Evolutionary conservation across 202 grass and related monocot genomes (phyloP).

Genomic region (Eragrostis tef): DNA sequence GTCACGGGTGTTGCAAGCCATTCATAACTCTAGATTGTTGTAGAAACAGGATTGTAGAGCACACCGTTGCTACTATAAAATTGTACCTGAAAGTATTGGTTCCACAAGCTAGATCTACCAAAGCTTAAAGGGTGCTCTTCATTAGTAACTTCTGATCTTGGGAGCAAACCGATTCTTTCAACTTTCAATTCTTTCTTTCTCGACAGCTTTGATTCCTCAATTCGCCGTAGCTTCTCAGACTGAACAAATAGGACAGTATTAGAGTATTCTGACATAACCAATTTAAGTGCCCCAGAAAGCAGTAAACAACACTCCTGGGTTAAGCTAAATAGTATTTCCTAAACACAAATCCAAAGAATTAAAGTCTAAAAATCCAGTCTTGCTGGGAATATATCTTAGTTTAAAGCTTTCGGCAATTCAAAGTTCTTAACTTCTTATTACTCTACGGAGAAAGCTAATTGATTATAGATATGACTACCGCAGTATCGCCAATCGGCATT

Average conservation of each 20-base stretch:
- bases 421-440: background rate
- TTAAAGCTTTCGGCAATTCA: constrained; percentile 1
- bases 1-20: constrained; percentile 26
- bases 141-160: constrained; percentile 66
- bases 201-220: constrained; percentile 54
- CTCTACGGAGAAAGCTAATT: background rate
- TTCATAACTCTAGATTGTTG: constrained; percentile 26
- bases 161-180: constrained; percentile 61
- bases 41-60: constrained; percentile 4
- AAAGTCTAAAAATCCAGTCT: background rate
- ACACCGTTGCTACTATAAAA: constrained; percentile 18
- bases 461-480: background rate
- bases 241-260: constrained; percentile 35
- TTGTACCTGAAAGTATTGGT: constrained; percentile 87
- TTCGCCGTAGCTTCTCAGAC: constrained; percentile 61
- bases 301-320: background rate
- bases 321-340: constrained; percentile 18
- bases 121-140: constrained; percentile 91
- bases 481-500: background rate
- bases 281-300: constrained; percentile 14
- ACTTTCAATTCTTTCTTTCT: constrained; percentile 52
- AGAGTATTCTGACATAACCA: constrained; percentile 45
- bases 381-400: constrained; percentile 10
- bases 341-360: background rate
- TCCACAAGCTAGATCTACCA: constrained; percentile 79